Conservation (phyloP, 202 grass and related monocot genomes). For the Bolboschoenoplectus hybrid region DNA sequence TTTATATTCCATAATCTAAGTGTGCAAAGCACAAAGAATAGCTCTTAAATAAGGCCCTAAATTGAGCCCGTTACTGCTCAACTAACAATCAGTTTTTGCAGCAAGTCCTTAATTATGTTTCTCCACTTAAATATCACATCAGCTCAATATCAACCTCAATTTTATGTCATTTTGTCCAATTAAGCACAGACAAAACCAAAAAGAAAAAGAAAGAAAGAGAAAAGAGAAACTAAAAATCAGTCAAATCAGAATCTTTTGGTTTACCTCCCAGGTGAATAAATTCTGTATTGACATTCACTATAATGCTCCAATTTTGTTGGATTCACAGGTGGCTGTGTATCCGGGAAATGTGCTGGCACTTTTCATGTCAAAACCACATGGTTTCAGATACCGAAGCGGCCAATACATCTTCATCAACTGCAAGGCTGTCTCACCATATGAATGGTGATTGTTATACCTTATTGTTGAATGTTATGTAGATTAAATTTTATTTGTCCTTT, state of each 20-base stretch:
- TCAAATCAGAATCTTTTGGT: not conserved
- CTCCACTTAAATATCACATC: not conserved
- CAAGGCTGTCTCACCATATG: slow-evolving; percentile 70
- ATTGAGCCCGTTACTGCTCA: not conserved
- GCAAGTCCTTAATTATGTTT: not conserved
- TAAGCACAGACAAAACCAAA: not conserved
- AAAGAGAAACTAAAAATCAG: not conserved
- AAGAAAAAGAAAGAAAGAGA: not conserved
- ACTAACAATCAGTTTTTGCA: not conserved
- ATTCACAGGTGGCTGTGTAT: slow-evolving; percentile 78
- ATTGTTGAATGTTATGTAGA: slow-evolving; percentile 16
- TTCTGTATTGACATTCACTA: not conserved
- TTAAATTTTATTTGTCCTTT: not conserved
- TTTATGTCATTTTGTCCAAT: not conserved
- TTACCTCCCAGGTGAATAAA: not conserved
- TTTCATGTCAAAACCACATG: slow-evolving; percentile 80
- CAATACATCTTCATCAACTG: slow-evolving; percentile 91
- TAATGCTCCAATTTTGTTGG: slow-evolving; percentile 17
- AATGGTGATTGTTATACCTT: slow-evolving; percentile 55
- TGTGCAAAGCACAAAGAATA: not conserved
- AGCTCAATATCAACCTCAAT: not conserved
- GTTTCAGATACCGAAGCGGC: slow-evolving; percentile 78
- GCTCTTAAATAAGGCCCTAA: not conserved
- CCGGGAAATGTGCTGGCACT: slow-evolving; percentile 81
- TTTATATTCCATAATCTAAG: not conserved